These are phyloP conservation scores for Stygiomarasmius scandens DNA, from an alignment of 1,284 basidiomycete species.

Conservation along the genomic window DNA sequence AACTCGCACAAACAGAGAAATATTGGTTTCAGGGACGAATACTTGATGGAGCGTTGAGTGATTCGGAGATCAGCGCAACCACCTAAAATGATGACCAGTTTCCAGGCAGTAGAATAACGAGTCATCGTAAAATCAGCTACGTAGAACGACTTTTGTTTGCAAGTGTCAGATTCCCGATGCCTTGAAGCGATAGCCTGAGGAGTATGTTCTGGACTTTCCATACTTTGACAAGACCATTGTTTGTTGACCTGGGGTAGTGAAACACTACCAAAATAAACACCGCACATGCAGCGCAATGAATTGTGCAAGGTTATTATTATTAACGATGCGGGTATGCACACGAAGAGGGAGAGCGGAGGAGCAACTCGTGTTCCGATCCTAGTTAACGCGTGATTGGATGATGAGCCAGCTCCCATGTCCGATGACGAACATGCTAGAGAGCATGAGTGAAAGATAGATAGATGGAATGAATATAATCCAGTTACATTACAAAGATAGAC, in stretches of 20 bases:
- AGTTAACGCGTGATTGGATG: neutral
- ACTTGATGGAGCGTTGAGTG: neutral
- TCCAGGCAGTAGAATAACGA: neutral
- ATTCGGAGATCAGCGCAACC: neutral
- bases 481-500: too few relatives aligned
- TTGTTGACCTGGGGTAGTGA: neutral
- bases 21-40: neutral
- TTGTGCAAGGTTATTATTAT: neutral
- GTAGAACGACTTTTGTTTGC: too few relatives aligned
- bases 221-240: too few relatives aligned
- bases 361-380: neutral
- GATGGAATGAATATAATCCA: too few relatives aligned
- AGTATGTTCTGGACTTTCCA: too few relatives aligned
- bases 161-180: too few relatives aligned
- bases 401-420: too few relatives aligned
- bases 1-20: neutral
- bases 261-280: neutral
- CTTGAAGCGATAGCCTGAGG: too few relatives aligned
- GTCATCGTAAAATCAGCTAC: too few relatives aligned
- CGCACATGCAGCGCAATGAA: neutral
- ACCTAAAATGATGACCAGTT: neutral
- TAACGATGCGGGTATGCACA: neutral
- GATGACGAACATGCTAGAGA: too few relatives aligned
- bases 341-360: neutral
- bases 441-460: too few relatives aligned